A percentile compares a stretch with the other conserved stretches of the same genome.
Conservation (phyloP, 352 stramenopile genomes). For the Blastocystis hominis region DNA sequence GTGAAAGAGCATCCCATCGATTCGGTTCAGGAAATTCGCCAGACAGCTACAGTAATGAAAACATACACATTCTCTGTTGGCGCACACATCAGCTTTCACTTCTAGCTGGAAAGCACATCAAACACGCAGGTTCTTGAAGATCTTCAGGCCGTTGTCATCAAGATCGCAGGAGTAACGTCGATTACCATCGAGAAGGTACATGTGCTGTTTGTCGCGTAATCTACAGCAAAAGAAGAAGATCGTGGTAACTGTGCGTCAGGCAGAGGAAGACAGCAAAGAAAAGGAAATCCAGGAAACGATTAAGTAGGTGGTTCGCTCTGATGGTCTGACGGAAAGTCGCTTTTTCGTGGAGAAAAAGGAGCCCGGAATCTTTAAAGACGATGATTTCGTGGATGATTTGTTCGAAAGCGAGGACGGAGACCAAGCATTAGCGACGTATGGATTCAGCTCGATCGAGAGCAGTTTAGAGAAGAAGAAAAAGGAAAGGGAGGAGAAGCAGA, state of each 20-base stretch:
- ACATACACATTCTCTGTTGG: conserved; percentile 42
- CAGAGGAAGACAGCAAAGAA: conserved; percentile 18
- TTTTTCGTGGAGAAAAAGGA: background rate
- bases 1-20: conserved; percentile 14
- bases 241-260: conserved; percentile 14
- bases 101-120: background rate
- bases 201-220: background rate
- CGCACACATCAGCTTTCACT: background rate
- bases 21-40: background rate
- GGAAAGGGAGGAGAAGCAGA: conserved; percentile 39
- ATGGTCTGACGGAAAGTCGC: background rate
- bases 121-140: background rate
- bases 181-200: conserved; percentile 33
- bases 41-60: background rate
- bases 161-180: conserved; percentile 37
- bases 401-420: conserved; percentile 35
- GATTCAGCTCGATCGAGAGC: conserved; percentile 53
- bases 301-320: background rate
- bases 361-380: background rate
- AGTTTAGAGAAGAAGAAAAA: conserved; percentile 55
- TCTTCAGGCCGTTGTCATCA: conserved; percentile 12
- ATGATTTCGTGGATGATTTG: conserved; percentile 42
- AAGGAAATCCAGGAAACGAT: conserved; percentile 11
- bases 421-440: conserved; percentile 27
- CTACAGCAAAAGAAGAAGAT: conserved; percentile 42